phyloP scores from a whole-genome alignment of 2,329 filamentous ascomycete species.

The Monilinia vaccinii-corymbosi region DNA sequence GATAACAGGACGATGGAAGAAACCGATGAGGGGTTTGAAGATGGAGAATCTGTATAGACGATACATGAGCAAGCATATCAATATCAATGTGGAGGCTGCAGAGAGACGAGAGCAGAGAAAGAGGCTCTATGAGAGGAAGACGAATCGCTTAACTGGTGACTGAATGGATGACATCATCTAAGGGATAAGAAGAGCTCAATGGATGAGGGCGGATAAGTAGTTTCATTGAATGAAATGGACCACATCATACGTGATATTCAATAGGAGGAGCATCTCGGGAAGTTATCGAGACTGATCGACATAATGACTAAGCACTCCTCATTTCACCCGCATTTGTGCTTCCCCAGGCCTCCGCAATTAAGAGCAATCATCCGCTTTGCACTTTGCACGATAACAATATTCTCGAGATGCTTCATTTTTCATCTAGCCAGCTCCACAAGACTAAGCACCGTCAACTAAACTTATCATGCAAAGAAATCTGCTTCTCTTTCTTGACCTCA shows the following conservation, averaged over 20 bases:
- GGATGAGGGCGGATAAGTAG: too few relatives aligned
- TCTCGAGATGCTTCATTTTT: background rate
- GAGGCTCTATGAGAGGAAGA: conserved; percentile 17
- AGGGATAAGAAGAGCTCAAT: background rate
- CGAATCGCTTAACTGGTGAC: background rate
- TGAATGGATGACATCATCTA: background rate
- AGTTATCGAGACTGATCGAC: too few relatives aligned
- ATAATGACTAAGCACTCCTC: background rate
- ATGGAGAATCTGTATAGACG: conserved; percentile 16
- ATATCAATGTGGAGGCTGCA: conserved; percentile 20
- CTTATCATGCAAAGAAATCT: conserved; percentile 3
- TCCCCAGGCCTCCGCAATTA: background rate
- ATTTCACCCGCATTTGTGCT: background rate
- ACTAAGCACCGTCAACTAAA: background rate
- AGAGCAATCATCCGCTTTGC: background rate
- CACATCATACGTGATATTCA: too few relatives aligned
- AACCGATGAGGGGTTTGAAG: conserved; percentile 15
- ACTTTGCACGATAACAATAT: background rate
- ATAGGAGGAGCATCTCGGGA: too few relatives aligned
- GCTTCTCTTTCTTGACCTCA: background rate
- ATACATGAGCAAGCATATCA: conserved; percentile 19
- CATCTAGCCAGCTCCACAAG: background rate
- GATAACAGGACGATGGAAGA: conserved; percentile 20
- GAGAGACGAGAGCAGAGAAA: conserved; percentile 20
- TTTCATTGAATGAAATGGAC: too few relatives aligned